These are phyloP conservation scores for Cryptococcus sp. DNA, from an alignment of 1,284 basidiomycete species.

Conservation along the genomic window DNA sequence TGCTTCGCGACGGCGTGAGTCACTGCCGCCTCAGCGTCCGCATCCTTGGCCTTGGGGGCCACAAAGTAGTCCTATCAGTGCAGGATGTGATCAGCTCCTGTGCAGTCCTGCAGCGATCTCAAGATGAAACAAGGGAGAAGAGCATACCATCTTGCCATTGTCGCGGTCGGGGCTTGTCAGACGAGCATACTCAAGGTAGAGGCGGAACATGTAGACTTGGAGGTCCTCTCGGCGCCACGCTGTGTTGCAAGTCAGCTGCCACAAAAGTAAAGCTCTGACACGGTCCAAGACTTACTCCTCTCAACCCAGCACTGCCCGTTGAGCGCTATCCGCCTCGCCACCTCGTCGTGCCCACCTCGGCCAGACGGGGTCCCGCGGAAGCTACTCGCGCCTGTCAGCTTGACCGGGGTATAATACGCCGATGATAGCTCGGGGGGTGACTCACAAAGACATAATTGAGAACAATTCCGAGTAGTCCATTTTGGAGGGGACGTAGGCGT, in stretches of 20 bases:
- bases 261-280: neutral
- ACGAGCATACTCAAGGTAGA: conserved; percentile 58
- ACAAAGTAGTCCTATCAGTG: no score
- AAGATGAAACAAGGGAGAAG: no score
- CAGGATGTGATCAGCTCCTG: no score
- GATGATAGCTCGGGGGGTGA: neutral
- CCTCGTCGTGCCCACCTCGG: conserved; percentile 49
- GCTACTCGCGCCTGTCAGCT: conserved; percentile 12
- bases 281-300: conserved; percentile 34
- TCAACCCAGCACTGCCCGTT: conserved; percentile 53
- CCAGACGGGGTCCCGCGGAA: conserved; percentile 49
- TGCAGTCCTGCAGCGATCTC: no score
- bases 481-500: conserved; percentile 51
- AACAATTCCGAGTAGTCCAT: conserved; percentile 52
- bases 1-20: no score
- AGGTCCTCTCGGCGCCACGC: conserved; percentile 48
- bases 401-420: neutral
- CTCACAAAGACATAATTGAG: conserved; percentile 50
- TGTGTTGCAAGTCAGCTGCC: conserved; percentile 5
- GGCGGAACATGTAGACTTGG: conserved; percentile 50
- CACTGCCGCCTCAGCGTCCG: no score
- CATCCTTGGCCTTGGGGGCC: no score
- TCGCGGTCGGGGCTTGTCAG: conserved; percentile 55
- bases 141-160: conserved; percentile 45
- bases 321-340: conserved; percentile 49